Conservation (phyloP, 768 basidiomycete genomes). For the Serendipita sp. region DNA sequence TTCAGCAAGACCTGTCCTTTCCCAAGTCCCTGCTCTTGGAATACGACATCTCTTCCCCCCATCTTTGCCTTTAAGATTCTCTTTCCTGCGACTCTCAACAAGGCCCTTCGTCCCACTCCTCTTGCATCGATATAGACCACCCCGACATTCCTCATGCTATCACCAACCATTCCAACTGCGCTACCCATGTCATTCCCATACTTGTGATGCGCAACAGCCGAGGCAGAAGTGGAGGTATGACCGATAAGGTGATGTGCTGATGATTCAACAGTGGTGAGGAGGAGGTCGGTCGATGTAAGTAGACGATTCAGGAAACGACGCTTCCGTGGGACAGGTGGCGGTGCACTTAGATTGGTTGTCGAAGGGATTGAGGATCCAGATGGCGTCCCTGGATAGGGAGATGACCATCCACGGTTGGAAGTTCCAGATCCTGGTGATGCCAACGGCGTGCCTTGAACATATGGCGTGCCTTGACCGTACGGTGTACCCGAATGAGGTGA, state of each 20-base stretch:
- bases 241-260: conserved; percentile 38
- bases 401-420: neutral
- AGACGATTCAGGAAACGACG: conserved; percentile 24
- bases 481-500: neutral
- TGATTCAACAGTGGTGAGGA: conserved; percentile 46
- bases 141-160: conserved; percentile 51
- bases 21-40: conserved; percentile 6
- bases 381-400: neutral
- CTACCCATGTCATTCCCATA: conserved; percentile 43
- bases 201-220: conserved; percentile 40
- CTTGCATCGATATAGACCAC: conserved; percentile 63
- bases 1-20: conserved; percentile 5
- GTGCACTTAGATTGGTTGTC: neutral
- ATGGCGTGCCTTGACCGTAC: neutral
- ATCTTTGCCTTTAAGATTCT: conserved; percentile 35
- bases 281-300: conserved; percentile 46
- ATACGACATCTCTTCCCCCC: conserved; percentile 12
- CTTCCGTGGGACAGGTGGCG: conserved; percentile 9
- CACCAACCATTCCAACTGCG: conserved; percentile 40
- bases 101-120: conserved; percentile 51
- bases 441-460: conserved; percentile 9
- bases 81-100: conserved; percentile 46
- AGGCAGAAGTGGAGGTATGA: conserved; percentile 30
- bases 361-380: neutral
- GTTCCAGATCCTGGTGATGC: neutral